Percentiles rank a stretch among this genome's conserved stretches.
phyloP scores from a whole-genome alignment of 768 basidiomycete genomes.

The Mycena kentingensis region DNA sequence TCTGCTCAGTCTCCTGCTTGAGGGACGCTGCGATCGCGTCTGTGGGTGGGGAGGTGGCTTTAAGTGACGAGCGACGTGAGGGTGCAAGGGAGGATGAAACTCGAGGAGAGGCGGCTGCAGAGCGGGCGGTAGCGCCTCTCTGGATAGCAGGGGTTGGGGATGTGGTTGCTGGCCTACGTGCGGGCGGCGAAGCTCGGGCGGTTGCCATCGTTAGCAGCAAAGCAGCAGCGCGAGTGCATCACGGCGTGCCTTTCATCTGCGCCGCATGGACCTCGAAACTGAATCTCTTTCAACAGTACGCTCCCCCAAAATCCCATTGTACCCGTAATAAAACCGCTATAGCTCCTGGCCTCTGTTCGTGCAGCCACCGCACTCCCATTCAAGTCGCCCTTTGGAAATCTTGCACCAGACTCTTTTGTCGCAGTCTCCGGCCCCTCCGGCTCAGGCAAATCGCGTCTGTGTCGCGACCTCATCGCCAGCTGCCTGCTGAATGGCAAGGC shows the following conservation, averaged over 20 bases:
- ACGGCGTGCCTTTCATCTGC: too few relatives aligned
- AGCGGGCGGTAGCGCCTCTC: slow-evolving; percentile 63
- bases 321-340: background rate
- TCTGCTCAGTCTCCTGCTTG: slow-evolving; percentile 77
- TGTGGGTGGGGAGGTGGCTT: slow-evolving; percentile 42
- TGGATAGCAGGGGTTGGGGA: slow-evolving; percentile 48
- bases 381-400: slow-evolving; percentile 35
- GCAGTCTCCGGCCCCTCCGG: slow-evolving; percentile 54
- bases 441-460: slow-evolving; percentile 76
- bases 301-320: background rate
- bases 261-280: background rate
- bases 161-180: slow-evolving; percentile 49
- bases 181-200: slow-evolving; percentile 46
- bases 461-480: slow-evolving; percentile 37
- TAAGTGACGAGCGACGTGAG: slow-evolving; percentile 54
- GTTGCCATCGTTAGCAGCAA: slow-evolving; percentile 52
- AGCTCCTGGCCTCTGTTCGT: slow-evolving; percentile 33
- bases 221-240: too few relatives aligned
- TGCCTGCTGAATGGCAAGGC: slow-evolving; percentile 61
- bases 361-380: slow-evolving; percentile 31
- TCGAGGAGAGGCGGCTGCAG: slow-evolving; percentile 64
- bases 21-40: slow-evolving; percentile 63
- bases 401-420: background rate
- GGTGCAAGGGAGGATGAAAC: slow-evolving; percentile 53
- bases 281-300: slow-evolving; percentile 7